Evolutionary conservation across 345 rosid species (phyloP), one percentile per base, ranked within the genome.

Genomic region (Aethionema arabicum): DNA sequence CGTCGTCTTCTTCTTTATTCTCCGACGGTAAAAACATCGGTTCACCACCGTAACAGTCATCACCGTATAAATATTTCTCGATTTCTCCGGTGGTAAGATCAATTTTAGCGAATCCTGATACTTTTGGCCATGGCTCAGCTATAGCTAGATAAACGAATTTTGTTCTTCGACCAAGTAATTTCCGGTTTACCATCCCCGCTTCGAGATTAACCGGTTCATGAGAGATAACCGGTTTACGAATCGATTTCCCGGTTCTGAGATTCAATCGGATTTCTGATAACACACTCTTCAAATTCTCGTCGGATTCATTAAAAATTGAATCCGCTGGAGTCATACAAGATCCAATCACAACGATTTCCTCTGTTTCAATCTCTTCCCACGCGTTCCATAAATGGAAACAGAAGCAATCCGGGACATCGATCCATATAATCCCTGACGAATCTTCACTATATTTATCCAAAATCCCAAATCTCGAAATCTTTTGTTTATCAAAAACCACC

Each of bases 381-480:
- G 91, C 87, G 54, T 85, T 85, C 91, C 91, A 85, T 0, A 82
- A 77, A 49, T 85, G 91, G 74, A 85, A 85, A 69, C 91, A 85
- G 78, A 85, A 85, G 74, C 87, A 82, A 44, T 82, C 91, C 0
- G 85, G 80, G 2, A 69, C 80, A 30, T 85, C 80, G 52, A 85
- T 66, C 87, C 87, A 85, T 58, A 16, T 62, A 33, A 77, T 78
- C 4, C 63, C 38, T 1, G 69, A 32, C 5, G 74, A 78, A 46
- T 79, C 77, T 0, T 46, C 12, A 2, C 82, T 82, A 32, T 74
- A 65, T 52, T 85, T 85, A 56, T 74, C 80, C 29, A 85, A 27
- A 11, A 85, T 43, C 4, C 91, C 91, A 8, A 85, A 85, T 71
- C 84, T 74, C 3, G 87, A 59, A 61, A 76, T 63, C 74, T 82